Evolutionary conservation across 2,329 filamentous ascomycete genomes (phyloP), one percentile per base, ranked within the genome.

Genomic region (Fusarium buxicola): DNA sequence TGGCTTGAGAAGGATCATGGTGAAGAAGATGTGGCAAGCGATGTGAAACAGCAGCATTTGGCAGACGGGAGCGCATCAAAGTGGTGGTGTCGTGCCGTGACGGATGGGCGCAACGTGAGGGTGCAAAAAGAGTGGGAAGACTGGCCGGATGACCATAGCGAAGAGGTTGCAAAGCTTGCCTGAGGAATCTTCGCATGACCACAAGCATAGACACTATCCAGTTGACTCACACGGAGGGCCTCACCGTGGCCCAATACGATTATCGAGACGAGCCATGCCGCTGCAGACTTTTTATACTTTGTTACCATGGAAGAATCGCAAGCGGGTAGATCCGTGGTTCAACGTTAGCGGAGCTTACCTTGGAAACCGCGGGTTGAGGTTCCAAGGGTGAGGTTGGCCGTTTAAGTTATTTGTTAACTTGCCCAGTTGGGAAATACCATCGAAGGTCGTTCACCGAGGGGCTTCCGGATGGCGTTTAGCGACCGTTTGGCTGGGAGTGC

Each of bases 321-420:
- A 56, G 51, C 63, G 63, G 63, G 51, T 66, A 66, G 63, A 66
- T 66, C 63, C 63, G 63, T 32, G 51, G 39, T 49, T 65, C 58
- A 60, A 6, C 21, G 21, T 49, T 60, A 56, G 43, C 52, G 47
- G 61, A 34, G 32, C n/a, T n/a, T n/a, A n/a, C n/a, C n/a, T n/a
- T 24, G 15, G 12, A 21, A 21, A 6, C 21, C 18, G 36, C n/a
- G n/a, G n/a, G n/a, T n/a, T n/a, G n/a, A n/a, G 36, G 36, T 28
- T 36, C 21, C 32, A 34, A 18, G 32, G 38, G 36, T 44, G 21
- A 51, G 43, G 35, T 40, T 35, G 56, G 35, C 41, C 34, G 50
- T 64, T 58, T 62, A 65, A n/a, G n/a, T n/a, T n/a, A n/a, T n/a
- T n/a, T n/a, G n/a, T n/a, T n/a, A n/a, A n/a, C 56, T 63, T 65